phyloP scores from a whole-genome alignment of 78 protist genomes.

The Ministeria vibrans region DNA sequence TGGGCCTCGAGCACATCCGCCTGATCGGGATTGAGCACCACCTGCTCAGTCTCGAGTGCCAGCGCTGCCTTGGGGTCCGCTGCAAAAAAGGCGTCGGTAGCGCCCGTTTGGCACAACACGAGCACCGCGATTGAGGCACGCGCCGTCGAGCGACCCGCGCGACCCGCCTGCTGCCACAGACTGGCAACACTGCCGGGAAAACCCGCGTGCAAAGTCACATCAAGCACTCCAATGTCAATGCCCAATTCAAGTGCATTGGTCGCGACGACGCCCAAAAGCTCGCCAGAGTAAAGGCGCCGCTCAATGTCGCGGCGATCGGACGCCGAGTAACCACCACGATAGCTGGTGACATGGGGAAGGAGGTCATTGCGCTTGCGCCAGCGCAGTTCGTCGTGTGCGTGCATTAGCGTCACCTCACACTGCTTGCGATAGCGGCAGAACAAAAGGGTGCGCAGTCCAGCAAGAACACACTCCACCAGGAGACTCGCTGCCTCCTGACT shows the following conservation, averaged over 20 bases:
- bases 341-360: slow-evolving; percentile 8
- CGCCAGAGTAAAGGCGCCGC: slow-evolving; percentile 29
- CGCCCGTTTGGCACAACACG: neutral
- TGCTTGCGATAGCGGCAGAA: neutral
- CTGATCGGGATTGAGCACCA: neutral
- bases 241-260: slow-evolving; percentile 59
- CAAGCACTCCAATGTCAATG: slow-evolving; percentile 40
- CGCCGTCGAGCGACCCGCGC: neutral
- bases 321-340: slow-evolving; percentile 39
- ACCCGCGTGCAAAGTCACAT: slow-evolving; percentile 33
- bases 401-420: neutral
- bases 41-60: neutral
- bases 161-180: slow-evolving; percentile 36
- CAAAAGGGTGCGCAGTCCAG: neutral
- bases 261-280: slow-evolving; percentile 34
- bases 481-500: neutral
- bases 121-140: neutral
- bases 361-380: slow-evolving; percentile 1
- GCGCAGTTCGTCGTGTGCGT: neutral
- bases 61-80: neutral
- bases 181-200: slow-evolving; percentile 21
- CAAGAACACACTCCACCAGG: neutral
- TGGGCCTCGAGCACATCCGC: neutral
- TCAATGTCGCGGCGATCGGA: slow-evolving; percentile 33
- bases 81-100: neutral